Percentiles rank a stretch among this genome's conserved stretches.
These are phyloP conservation scores for Aegle marmelos DNA, from an alignment of 345 rosid genomes.

Conservation along the genomic window DNA sequence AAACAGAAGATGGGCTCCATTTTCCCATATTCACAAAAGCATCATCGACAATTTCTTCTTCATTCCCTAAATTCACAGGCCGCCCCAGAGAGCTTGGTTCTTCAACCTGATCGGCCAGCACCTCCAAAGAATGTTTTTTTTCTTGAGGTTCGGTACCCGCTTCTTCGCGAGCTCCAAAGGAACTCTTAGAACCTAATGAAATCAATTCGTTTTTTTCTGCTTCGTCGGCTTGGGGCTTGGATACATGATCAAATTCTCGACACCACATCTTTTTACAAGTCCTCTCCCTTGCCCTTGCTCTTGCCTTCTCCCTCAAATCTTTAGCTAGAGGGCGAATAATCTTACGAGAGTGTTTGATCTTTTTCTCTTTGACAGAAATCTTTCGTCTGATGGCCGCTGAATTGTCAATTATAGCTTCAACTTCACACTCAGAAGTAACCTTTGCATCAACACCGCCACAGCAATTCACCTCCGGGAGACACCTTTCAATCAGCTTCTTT, in stretches of 20 bases:
- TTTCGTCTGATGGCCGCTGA: conserved; percentile 8
- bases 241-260: conserved; percentile 17
- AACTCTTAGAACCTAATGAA: conserved; percentile 19
- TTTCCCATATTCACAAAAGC: conserved; percentile 20
- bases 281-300: conserved; percentile 72
- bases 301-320: conserved; percentile 57
- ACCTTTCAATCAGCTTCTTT: conserved; percentile 32
- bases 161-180: conserved; percentile 18
- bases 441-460: conserved; percentile 10
- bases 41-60: conserved; percentile 25
- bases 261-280: conserved; percentile 40
- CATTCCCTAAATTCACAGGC: conserved; percentile 2
- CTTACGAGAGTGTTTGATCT: conserved; percentile 33
- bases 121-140: conserved; percentile 4
- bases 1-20: conserved; percentile 30
- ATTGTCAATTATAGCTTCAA: conserved; percentile 28
- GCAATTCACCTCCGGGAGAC: conserved; percentile 13
- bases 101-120: conserved; percentile 8
- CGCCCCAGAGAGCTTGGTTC: conserved; percentile 4
- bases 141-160: conserved; percentile 7
- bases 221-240: conserved; percentile 8
- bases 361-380: conserved; percentile 22
- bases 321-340: conserved; percentile 27
- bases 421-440: conserved; percentile 46
- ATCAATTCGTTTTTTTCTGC: conserved; percentile 8